Base-by-base conservation (phyloP, 225 moss, liverwort and hornwort genomes). In the Climacium dendroides region DNA sequence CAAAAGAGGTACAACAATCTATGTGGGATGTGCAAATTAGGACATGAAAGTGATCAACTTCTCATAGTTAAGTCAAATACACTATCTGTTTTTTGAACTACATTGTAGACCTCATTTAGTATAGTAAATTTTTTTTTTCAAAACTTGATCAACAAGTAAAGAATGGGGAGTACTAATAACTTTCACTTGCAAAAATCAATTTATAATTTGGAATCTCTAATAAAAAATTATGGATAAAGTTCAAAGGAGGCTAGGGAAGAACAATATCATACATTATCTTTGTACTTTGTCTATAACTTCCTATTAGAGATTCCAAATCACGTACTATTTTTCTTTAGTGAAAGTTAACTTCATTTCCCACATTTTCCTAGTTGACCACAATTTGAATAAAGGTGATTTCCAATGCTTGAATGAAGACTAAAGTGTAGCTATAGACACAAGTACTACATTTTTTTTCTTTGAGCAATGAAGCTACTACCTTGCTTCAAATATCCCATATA, bases 31-130 rank as follows among this genome's bases (percentile, higher is more conserved):
- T n/a, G 0, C 20, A 65, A 65, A 65, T n/a, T 65, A n/a, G 7
- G 12, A 17, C 6, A n/a, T 7, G 2, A n/a, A 66, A 66, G 22
- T n/a, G 0, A 1, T 66, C 22, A 66, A 66, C 11, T 4, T 0
- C 22, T 66, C 66, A 22, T n/a, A 66, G 5, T 66, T 2, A 66
- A n/a, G 5, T 66, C 4, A 34, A 65, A n/a, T n/a, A 12, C 12
- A 22, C 37, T 37, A 22, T 22, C 12, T 37, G 3, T 66, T 66
- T 66, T 7, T 2, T 11, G 0, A 66, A 0, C 0, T 66, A 1
- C 2, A 66, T 11, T 66, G 20, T 1, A 66, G 0, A n/a, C 11
- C 3, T 19, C 20, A 65, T 65, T 65, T 19, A 8, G 4, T 5
- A 34, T 3, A 10, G 5, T n/a, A n/a, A n/a, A n/a, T n/a, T n/a